Evolutionary conservation across 257 asterid species (phyloP), one percentile per base, ranked within the genome.

Genomic region (Scutellaria barbata): DNA sequence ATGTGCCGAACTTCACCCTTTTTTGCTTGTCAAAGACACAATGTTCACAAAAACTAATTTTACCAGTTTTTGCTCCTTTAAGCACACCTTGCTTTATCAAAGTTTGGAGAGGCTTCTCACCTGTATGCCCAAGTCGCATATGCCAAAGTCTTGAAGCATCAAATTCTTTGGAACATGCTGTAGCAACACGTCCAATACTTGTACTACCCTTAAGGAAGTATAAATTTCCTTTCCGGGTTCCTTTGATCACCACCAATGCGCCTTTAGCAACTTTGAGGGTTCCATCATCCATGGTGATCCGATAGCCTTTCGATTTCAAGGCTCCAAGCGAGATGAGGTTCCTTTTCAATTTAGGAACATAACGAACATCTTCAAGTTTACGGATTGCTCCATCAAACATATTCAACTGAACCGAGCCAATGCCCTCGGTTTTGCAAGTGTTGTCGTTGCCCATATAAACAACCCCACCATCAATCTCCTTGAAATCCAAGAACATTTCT

Each of bases 11-110:
- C 13, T 66, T 48, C 33, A 66, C 61, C 8, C 72, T 14, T 0
- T 10, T 66, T 37, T 33, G 61, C 17, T 66, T 48, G 25, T 61
- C 60, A 2, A 47, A n/a, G 10, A 66, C 60, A 50, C 61, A 66
- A 25, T 51, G 9, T 40, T 66, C 60, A 50, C 60, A 66, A 1
- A 66, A 50, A 16, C 30, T 25, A 7, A 30, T 30, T 40, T 66
- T 66, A 2, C 52, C 40, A 30, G 5, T 20, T 25, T 48, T 33
- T 14, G 39, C 60, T 0, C 72, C 72, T 66, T 66, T 66, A 3
- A 50, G n/a, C 12, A 66, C n/a, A 6, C 61, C 61, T 48, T 33
- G 59, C 14, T 66, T 35, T 10, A 51, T 46, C 11, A 50, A 6
- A 9, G 8, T 33, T 14, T 66, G 60, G 4, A 66, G n/a, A 13